A percentile compares a stretch with the other conserved stretches of the same genome.
phyloP scores from a whole-genome alignment of 1,284 basidiomycete species.

The Volvariella volvacea region DNA sequence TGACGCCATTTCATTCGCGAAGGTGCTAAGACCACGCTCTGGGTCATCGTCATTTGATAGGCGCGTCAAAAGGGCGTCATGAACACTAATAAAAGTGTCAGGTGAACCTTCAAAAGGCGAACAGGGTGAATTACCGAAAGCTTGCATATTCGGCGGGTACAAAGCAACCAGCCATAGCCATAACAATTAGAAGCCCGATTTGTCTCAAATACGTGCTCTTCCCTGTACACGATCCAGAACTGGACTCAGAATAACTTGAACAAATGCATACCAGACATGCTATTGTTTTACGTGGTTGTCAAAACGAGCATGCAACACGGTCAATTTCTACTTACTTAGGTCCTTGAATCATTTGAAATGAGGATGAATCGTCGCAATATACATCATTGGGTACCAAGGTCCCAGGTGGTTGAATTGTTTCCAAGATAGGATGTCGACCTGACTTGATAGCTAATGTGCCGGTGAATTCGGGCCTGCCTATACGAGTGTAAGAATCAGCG shows the following conservation, averaged over 20 bases:
- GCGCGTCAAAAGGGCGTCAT: slow-evolving; percentile 79
- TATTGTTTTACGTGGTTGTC: slow-evolving; percentile 23
- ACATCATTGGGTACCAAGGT: slow-evolving; percentile 82
- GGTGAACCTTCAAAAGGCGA: background rate
- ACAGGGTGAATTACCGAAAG: slow-evolving; percentile 47
- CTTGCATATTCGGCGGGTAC: slow-evolving; percentile 89
- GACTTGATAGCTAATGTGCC: slow-evolving; percentile 81
- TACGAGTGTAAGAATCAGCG: background rate
- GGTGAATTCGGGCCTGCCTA: slow-evolving; percentile 85
- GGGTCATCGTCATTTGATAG: slow-evolving; percentile 91
- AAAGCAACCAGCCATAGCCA: slow-evolving; percentile 88
- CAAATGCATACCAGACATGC: slow-evolving; percentile 67
- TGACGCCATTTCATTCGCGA: slow-evolving; percentile 88
- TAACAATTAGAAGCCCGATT: slow-evolving; percentile 75
- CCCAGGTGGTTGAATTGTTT: slow-evolving; percentile 62
- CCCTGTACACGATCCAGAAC: slow-evolving; percentile 32
- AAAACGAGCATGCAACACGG: background rate
- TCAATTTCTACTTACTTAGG: slow-evolving; percentile 58
- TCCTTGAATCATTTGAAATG: slow-evolving; percentile 86
- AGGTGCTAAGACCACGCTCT: slow-evolving; percentile 85
- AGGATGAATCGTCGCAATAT: slow-evolving; percentile 73
- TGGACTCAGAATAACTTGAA: background rate
- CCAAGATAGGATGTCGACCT: slow-evolving; percentile 82
- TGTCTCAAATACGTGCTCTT: slow-evolving; percentile 93
- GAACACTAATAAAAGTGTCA: slow-evolving; percentile 41